Base-by-base conservation (phyloP, 2,329 filamentous ascomycete genomes). In the Penicillium psychrosexuale region DNA sequence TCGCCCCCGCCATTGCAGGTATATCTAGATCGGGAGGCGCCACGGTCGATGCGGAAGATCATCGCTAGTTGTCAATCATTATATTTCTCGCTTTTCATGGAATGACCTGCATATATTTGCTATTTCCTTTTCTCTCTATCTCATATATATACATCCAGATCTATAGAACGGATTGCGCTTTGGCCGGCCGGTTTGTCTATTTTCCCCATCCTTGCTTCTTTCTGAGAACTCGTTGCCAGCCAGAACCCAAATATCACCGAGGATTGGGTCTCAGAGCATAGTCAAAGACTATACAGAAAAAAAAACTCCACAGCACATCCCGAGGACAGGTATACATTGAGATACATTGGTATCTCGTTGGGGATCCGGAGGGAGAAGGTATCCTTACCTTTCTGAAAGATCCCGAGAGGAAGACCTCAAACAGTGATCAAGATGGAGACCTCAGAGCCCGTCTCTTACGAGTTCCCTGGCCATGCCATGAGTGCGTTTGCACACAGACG, bases 391-490 rank as follows among this genome's bases (percentile, higher is more conserved):
- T 33, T 39, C 19, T 39, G 33, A 51, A 17, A 46, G 3, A 27
- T 30, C 12, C 13, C n/a, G 17, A 47, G 27, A 31, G 17, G 27
- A 38, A 47, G 15, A 39, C 7, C 27, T n/a, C n/a, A 15, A 52
- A 39, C 17, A 13, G 38, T 36, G 15, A 22, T 19, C 5, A 40
- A 39, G 45, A 76, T 76, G 74, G 73, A 76, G 59, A 69, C 74
- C 19, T 67, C 69, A 40, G 72, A 76, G 48, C 72, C 73, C 8
- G 70, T 74, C 34, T 68, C 73, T 30, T 76, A 74, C 58, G 70
- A 72, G 40, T 74, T 74, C 53, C 61, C 72, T 13, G 66, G 66
- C 55, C 73, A 75, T 67, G 64, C 66, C 36, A 62, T 75, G 47
- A 68, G 72, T 24, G 63, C 67, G 15, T 65, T 72, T 58, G 59